A percentile compares a stretch with the other conserved stretches of the same genome.
phyloP scores from a whole-genome alignment of 2,329 filamentous ascomycete species.

The Claviceps cyperi region DNA sequence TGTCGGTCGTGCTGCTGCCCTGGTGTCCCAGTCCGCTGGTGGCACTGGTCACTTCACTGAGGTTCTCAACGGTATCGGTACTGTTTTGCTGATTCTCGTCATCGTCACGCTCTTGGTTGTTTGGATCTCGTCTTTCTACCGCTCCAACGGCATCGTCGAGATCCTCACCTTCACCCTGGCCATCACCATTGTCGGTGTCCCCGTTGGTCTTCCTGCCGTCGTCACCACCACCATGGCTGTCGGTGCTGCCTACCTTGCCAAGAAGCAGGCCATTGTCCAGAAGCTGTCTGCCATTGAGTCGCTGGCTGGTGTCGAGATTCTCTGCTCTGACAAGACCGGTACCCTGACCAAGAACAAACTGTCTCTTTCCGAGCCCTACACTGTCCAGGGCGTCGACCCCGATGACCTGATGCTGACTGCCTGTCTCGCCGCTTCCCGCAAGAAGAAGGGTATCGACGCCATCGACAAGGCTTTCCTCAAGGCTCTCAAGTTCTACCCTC shows the following conservation, averaged over 20 bases:
- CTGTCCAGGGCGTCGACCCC: slow-evolving; percentile 64
- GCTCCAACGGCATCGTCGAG: slow-evolving; percentile 62
- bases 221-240: slow-evolving; percentile 93
- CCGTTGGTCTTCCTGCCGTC: slow-evolving; percentile 83
- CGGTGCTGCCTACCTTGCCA: slow-evolving; percentile 78
- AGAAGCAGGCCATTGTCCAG: slow-evolving; percentile 87
- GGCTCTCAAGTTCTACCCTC: slow-evolving; percentile 66
- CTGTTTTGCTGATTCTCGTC: slow-evolving; percentile 64
- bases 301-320: slow-evolving; percentile 80
- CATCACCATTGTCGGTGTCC: slow-evolving; percentile 84
- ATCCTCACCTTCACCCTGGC: slow-evolving; percentile 78
- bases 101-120: slow-evolving; percentile 67
- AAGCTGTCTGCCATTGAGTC: slow-evolving; percentile 88
- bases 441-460: slow-evolving; percentile 90
- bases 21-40: slow-evolving; percentile 62
- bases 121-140: slow-evolving; percentile 81
- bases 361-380: slow-evolving; percentile 72
- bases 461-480: slow-evolving; percentile 94
- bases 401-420: slow-evolving; percentile 89
- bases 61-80: slow-evolving; percentile 77
- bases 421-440: slow-evolving; percentile 77
- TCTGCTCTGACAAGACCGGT: slow-evolving; percentile 75
- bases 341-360: slow-evolving; percentile 92
- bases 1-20: slow-evolving; percentile 74
- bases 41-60: slow-evolving; percentile 81